Conservation (phyloP, 2,329 filamentous ascomycete species). For the Penicillium digitatum region DNA sequence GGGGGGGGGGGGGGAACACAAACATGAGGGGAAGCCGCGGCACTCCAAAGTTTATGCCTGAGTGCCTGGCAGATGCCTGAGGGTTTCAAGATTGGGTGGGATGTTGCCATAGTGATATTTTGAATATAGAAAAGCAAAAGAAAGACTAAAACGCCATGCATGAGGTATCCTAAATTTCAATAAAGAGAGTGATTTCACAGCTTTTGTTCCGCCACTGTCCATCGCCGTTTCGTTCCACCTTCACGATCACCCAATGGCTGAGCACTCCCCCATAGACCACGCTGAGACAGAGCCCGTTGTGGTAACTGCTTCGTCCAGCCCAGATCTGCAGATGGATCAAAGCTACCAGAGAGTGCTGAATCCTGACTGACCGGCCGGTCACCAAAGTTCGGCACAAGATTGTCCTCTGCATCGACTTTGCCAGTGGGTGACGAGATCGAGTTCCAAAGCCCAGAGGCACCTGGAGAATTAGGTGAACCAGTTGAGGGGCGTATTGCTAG, state of each 20-base stretch:
- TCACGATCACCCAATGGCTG: slow-evolving; percentile 30
- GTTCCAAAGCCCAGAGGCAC: slow-evolving; percentile 36
- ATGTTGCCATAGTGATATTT: slow-evolving; percentile 2
- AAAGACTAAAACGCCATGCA: slow-evolving; percentile 17
- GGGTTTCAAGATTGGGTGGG: neutral
- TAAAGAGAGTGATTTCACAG: slow-evolving; percentile 11
- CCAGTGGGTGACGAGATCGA: slow-evolving; percentile 22
- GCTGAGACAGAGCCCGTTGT: slow-evolving; percentile 31
- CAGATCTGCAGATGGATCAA: slow-evolving; percentile 6
- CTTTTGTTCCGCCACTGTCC: slow-evolving; percentile 38
- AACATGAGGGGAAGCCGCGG: slow-evolving; percentile 11
- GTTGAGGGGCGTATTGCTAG: slow-evolving; percentile 21
- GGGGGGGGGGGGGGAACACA: slow-evolving; percentile 1
- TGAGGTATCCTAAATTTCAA: slow-evolving; percentile 18
- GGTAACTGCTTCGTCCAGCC: slow-evolving; percentile 24
- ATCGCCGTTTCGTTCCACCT: slow-evolving; percentile 31
- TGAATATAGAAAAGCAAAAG: neutral
- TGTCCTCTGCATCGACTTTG: slow-evolving; percentile 26
- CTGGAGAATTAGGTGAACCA: slow-evolving; percentile 20
- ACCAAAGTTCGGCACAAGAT: slow-evolving; percentile 39
- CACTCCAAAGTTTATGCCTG: neutral
- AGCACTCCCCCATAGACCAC: slow-evolving; percentile 39
- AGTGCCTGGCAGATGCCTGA: slow-evolving; percentile 13
- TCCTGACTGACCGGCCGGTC: slow-evolving; percentile 23
- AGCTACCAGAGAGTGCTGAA: neutral